phyloP scores from a whole-genome alignment of 441 rosid genomes.

The Monsonia emarginata region DNA sequence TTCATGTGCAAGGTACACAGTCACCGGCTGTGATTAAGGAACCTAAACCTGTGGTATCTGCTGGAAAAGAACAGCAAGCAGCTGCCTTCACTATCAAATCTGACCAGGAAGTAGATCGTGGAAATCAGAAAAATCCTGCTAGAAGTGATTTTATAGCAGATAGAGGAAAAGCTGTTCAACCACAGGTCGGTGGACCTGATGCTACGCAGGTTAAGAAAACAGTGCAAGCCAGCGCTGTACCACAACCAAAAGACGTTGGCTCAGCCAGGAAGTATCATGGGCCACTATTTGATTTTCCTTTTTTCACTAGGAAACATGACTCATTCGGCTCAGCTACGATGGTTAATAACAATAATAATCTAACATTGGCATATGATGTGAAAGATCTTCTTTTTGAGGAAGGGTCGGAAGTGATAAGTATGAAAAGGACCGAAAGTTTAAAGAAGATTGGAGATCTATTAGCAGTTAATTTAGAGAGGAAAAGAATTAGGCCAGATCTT shows the following conservation, averaged over 20 bases:
- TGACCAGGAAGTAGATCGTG: conserved; percentile 66
- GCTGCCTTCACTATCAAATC: conserved; percentile 45
- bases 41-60: conserved; percentile 27
- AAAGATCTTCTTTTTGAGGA: conserved; percentile 91
- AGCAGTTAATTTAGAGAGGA: conserved; percentile 88
- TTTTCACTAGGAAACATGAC: conserved; percentile 93
- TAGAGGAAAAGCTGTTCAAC: conserved; percentile 61
- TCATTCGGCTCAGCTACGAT: conserved; percentile 62
- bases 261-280: conserved; percentile 94
- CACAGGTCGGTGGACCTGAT: conserved; percentile 48
- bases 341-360: conserved; percentile 68
- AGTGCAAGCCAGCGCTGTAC: conserved; percentile 40
- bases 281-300: conserved; percentile 96
- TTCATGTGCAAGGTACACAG: conserved; percentile 35
- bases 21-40: conserved; percentile 38
- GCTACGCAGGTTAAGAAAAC: conserved; percentile 59
- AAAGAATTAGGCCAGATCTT: conserved; percentile 98
- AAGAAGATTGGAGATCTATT: conserved; percentile 76
- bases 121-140: conserved; percentile 42
- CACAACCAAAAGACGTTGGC: conserved; percentile 64
- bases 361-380: conserved; percentile 76
- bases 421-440: conserved; percentile 70
- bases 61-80: conserved; percentile 64
- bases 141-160: conserved; percentile 58
- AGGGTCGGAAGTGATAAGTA: conserved; percentile 67